These are phyloP conservation scores for Mycena latifolia DNA, from an alignment of 768 basidiomycete genomes.

Conservation along the genomic window DNA sequence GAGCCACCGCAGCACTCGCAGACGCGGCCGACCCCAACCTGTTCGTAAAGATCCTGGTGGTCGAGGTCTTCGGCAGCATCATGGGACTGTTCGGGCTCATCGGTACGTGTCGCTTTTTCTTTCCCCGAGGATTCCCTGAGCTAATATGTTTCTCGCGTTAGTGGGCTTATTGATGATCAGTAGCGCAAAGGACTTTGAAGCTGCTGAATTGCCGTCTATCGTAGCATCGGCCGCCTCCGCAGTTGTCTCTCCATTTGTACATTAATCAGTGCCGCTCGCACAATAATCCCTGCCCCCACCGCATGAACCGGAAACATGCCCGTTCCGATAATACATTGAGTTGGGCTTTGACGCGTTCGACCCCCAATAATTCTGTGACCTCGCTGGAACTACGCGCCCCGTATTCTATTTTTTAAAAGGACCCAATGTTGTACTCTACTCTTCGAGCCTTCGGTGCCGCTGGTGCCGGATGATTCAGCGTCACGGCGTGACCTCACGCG, in stretches of 20 bases:
- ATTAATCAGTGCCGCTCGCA: constrained; percentile 38
- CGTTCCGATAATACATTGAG: too few species aligned
- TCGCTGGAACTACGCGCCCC: too few species aligned
- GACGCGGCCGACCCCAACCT: constrained; percentile 96
- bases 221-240: constrained; percentile 48
- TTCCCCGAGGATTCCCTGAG: background rate
- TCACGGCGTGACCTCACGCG: constrained; percentile 30
- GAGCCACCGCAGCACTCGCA: constrained; percentile 93
- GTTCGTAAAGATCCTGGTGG: constrained; percentile 97
- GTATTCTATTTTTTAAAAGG: too few species aligned
- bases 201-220: constrained; percentile 45
- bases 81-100: constrained; percentile 94
- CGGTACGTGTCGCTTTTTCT: constrained; percentile 63
- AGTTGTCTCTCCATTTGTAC: constrained; percentile 54
- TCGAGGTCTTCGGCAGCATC: constrained; percentile 95
- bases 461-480: too few species aligned
- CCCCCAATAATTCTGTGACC: too few species aligned
- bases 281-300: constrained; percentile 15
- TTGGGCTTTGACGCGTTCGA: too few species aligned
- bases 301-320: too few species aligned
- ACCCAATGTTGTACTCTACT: too few species aligned
- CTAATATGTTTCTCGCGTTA: constrained; percentile 44
- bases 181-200: constrained; percentile 69
- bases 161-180: constrained; percentile 88
- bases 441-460: background rate